Percentiles rank a stretch among this genome's conserved stretches.
Evolutionary conservation across 331 rosid species (phyloP).

Genomic region (Malus hybrid): DNA sequence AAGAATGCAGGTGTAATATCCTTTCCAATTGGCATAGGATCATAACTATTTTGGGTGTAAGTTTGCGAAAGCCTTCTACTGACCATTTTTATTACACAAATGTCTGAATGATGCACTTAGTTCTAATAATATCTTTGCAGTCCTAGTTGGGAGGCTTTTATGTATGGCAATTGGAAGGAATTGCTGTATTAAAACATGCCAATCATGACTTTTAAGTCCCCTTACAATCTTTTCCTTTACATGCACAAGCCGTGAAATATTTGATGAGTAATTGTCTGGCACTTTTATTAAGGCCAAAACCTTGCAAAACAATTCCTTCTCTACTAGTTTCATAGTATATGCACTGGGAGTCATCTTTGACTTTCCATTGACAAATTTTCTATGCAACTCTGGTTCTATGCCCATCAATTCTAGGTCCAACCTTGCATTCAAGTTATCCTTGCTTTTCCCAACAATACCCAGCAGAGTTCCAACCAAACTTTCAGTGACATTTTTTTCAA

Average conservation of each 20-base stretch:
- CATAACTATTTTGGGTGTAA: not conserved
- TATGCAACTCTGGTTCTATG: too few relatives aligned
- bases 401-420: too few relatives aligned
- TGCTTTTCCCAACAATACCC: too few relatives aligned
- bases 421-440: too few relatives aligned
- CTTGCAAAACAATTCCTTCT: not conserved
- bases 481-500: too few relatives aligned
- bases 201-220: not conserved
- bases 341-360: not conserved
- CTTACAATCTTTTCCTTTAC: not conserved
- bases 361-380: not conserved
- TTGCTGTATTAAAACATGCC: not conserved
- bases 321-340: not conserved
- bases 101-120: not conserved
- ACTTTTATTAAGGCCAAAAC: not conserved
- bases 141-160: not conserved
- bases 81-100: not conserved
- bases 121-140: not conserved
- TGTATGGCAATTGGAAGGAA: not conserved
- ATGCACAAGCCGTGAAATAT: not conserved
- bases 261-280: not conserved
- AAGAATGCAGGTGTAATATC: not conserved
- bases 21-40: not conserved
- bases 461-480: too few relatives aligned
- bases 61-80: not conserved